phyloP scores from a whole-genome alignment of 345 rosid genomes.

The Citrus maxima region DNA sequence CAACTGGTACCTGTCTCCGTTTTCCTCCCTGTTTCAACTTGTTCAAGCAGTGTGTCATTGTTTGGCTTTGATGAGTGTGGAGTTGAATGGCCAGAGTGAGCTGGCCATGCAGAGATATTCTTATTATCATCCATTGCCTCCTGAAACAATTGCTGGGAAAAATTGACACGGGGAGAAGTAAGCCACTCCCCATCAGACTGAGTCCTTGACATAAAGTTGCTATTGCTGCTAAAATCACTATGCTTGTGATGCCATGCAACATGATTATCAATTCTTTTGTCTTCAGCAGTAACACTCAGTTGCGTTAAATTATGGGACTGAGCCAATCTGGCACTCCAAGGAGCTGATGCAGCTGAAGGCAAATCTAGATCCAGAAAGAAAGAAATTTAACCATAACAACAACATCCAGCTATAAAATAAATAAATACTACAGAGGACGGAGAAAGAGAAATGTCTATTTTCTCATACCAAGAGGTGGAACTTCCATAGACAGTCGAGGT shows the following conservation, averaged over 20 bases:
- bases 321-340: conserved; percentile 50
- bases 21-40: conserved; percentile 44
- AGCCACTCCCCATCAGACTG: conserved; percentile 49
- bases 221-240: conserved; percentile 32
- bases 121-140: conserved; percentile 53
- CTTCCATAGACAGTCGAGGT: conserved; percentile 54
- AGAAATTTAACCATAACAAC: conserved; percentile 14
- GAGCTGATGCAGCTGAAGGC: conserved; percentile 46
- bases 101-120: conserved; percentile 45
- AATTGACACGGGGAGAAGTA: conserved; percentile 41
- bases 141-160: conserved; percentile 43
- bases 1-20: conserved; percentile 41
- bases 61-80: conserved; percentile 33
- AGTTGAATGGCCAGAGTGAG: conserved; percentile 37
- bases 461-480: conserved; percentile 43
- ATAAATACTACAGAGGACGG: not conserved
- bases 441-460: not conserved
- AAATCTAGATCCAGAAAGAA: conserved; percentile 29
- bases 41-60: conserved; percentile 34
- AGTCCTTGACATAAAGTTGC: conserved; percentile 35
- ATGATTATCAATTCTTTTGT: conserved; percentile 41
- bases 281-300: conserved; percentile 39
- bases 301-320: conserved; percentile 55
- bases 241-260: conserved; percentile 47
- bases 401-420: not conserved